Percentiles rank a stretch among this genome's conserved stretches.
Evolutionary conservation across 148 eudicot genomes (phyloP).

Genomic region (Nepenthes mirabilis): DNA sequence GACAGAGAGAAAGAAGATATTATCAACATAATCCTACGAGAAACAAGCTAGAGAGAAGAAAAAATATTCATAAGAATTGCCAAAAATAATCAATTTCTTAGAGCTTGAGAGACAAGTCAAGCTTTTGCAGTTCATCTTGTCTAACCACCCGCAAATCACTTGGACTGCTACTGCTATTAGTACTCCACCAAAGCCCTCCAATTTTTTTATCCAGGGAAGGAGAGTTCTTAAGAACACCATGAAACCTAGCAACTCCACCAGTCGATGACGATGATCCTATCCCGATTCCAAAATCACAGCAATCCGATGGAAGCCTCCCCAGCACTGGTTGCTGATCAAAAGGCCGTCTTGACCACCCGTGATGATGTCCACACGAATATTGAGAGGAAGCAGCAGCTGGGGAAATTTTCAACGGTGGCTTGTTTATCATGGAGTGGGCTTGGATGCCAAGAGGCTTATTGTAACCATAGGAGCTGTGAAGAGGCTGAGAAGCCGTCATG

Average conservation of each 20-base stretch:
- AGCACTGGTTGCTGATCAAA: not conserved
- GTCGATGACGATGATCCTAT: not conserved
- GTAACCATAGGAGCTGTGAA: not conserved
- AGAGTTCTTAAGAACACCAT: not conserved
- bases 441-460: not conserved
- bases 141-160: not conserved
- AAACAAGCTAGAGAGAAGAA: not conserved
- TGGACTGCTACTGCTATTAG: not conserved
- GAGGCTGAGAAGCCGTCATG: not conserved
- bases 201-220: not conserved
- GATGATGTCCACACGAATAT: not conserved
- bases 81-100: not conserved
- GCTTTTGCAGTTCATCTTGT: not conserved
- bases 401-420: not conserved
- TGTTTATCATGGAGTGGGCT: not conserved
- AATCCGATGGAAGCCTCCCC: not conserved
- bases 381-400: not conserved
- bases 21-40: not conserved
- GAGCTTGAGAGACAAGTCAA: constrained; percentile 1
- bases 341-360: not conserved
- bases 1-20: no score
- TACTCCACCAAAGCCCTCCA: not conserved
- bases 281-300: not conserved
- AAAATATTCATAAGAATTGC: not conserved
- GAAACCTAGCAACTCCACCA: not conserved